These are phyloP conservation scores for Penicillium roqueforti DNA, from an alignment of 495 filamentous ascomycete genomes.

Conservation along the genomic window DNA sequence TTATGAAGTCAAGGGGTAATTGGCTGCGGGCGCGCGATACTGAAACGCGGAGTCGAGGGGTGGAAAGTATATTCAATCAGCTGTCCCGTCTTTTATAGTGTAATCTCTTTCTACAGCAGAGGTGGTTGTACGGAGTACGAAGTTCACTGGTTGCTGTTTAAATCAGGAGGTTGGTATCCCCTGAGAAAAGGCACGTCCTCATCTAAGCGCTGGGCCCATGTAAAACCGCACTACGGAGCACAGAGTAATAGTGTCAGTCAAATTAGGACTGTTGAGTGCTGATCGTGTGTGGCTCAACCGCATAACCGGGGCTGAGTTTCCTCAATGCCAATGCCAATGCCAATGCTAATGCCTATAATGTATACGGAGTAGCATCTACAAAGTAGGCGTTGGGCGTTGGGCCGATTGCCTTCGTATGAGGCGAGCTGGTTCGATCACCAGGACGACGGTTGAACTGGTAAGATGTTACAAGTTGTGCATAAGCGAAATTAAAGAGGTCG, in stretches of 20 bases:
- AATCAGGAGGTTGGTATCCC: slow-evolving; percentile 10
- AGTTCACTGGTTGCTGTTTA: background rate
- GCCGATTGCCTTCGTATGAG: background rate
- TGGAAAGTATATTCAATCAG: slow-evolving; percentile 1
- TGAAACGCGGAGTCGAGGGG: slow-evolving; percentile 5
- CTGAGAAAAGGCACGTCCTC: slow-evolving; percentile 20
- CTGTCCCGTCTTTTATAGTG: background rate
- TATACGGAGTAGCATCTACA: background rate
- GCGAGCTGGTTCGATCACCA: background rate
- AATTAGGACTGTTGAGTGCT: background rate
- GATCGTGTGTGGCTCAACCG: background rate
- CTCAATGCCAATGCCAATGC: background rate
- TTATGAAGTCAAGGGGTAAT: background rate
- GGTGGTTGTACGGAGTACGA: no score
- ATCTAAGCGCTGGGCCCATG: slow-evolving; percentile 13
- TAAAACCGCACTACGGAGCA: background rate
- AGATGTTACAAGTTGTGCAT: slow-evolving; percentile 17
- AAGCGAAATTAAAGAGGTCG: slow-evolving; percentile 40
- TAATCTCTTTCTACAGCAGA: background rate
- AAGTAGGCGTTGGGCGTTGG: background rate
- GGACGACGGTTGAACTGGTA: background rate
- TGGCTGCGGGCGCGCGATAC: slow-evolving; percentile 10
- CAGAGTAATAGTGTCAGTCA: slow-evolving; percentile 7
- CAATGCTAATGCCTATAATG: background rate
- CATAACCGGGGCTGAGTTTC: background rate